Percentiles rank a stretch among this genome's conserved stretches.
Evolutionary conservation across 108 stramenopile genomes (phyloP).

Genomic region (Skeletonema potamos): DNA sequence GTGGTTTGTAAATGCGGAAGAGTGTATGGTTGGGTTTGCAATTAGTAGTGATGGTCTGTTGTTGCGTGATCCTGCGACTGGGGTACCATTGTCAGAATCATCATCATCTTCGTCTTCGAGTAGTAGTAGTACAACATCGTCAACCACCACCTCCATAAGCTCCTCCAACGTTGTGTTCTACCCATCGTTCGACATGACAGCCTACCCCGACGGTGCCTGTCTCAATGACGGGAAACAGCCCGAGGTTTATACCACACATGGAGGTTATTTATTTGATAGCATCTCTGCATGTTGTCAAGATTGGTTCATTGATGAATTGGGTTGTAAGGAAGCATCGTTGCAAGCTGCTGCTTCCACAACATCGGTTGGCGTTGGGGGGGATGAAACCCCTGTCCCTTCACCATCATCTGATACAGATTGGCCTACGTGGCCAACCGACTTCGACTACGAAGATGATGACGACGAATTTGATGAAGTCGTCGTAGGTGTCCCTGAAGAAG

Average conservation of each 20-base stretch:
- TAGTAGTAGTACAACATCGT: background rate
- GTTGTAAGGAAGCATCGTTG: background rate
- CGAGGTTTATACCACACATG: background rate
- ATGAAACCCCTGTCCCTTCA: background rate
- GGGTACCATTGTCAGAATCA: background rate
- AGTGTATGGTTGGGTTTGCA: constrained; percentile 12
- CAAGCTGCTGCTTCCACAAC: background rate
- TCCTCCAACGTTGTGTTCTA: constrained; percentile 2
- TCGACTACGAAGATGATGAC: background rate
- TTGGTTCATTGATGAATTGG: constrained; percentile 29
- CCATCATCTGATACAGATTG: background rate
- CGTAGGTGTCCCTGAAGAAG: background rate
- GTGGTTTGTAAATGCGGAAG: constrained; percentile 15
- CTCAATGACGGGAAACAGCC: constrained; percentile 29
- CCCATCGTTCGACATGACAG: constrained; percentile 28
- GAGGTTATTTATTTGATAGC: constrained; percentile 21
- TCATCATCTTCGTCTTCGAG: background rate
- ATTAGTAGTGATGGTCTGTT: background rate
- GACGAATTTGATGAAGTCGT: background rate
- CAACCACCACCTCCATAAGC: too few species aligned
- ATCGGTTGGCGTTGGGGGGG: background rate
- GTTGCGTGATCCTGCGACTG: background rate
- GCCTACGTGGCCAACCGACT: constrained; percentile 6
- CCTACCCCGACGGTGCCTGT: constrained; percentile 36
- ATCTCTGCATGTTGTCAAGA: constrained; percentile 10